Evolutionary conservation across 1,284 basidiomycete species (phyloP).

Genomic region (Heimioporus punctisporus): DNA sequence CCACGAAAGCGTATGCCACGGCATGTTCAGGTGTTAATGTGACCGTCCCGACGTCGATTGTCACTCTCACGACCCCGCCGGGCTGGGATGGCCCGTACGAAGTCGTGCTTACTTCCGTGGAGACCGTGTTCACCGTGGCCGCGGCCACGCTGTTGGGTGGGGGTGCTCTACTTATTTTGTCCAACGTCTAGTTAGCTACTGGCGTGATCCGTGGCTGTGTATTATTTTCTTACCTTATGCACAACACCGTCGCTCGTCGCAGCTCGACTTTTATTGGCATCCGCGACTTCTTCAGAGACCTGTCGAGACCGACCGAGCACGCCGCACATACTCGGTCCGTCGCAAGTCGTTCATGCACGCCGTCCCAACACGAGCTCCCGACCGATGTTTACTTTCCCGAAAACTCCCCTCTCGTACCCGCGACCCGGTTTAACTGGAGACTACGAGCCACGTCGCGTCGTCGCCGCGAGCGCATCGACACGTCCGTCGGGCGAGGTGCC

Average conservation of each 20-base stretch:
- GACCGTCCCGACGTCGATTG: conserved; percentile 37
- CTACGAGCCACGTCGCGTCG: conserved; percentile 35
- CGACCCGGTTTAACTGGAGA: conserved; percentile 42
- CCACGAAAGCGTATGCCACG: conserved; percentile 47
- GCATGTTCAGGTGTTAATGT: conserved; percentile 43
- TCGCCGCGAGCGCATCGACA: conserved; percentile 2
- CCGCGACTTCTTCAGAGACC: conserved; percentile 27
- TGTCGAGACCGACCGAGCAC: conserved; percentile 8
- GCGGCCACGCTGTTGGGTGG: conserved; percentile 48
- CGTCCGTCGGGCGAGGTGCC: conserved; percentile 3
- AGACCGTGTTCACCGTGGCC: conserved; percentile 48
- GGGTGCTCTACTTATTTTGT: conserved; percentile 49
- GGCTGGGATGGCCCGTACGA: conserved; percentile 64
- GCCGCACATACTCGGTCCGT: conserved; percentile 6
- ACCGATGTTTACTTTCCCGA: conserved; percentile 32
- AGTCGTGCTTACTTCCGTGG: conserved; percentile 41
- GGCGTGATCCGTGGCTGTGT: conserved; percentile 15
- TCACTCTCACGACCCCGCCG: conserved; percentile 45
- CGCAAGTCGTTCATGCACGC: conserved; percentile 2
- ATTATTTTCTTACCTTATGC: conserved; percentile 11
- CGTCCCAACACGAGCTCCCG: conserved; percentile 22
- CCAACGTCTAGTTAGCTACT: conserved; percentile 41
- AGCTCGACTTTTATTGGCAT: conserved; percentile 32
- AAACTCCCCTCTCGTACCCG: conserved; percentile 27
- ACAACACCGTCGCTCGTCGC: conserved; percentile 5